phyloP scores from a whole-genome alignment of 139 green algal species.

The Trebouxia sp. region DNA sequence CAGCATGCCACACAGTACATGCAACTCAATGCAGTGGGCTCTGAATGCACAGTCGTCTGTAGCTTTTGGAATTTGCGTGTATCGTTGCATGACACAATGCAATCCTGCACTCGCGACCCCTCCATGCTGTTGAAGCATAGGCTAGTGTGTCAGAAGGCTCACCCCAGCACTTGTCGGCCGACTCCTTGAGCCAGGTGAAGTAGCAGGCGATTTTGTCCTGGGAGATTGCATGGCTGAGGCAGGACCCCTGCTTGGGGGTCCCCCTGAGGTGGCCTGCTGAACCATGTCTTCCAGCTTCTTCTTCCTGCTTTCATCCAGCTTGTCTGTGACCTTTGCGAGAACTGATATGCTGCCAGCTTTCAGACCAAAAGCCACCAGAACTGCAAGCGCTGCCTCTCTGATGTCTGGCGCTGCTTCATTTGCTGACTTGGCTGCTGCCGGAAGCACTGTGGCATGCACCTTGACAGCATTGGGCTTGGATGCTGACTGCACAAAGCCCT shows the following conservation, averaged over 20 bases:
- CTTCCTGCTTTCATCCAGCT: conserved; percentile 69
- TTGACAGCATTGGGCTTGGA: conserved; percentile 42
- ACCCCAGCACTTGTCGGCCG: conserved; percentile 6
- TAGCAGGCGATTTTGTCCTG: not conserved
- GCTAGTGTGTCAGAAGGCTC: too few species aligned
- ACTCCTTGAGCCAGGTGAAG: conserved; percentile 21
- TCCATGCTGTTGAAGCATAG: too few species aligned
- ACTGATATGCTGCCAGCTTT: conserved; percentile 47
- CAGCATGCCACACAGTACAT: too few species aligned
- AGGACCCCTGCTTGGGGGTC: not conserved
- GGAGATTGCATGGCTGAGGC: not conserved
- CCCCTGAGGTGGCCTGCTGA: conserved; percentile 39
- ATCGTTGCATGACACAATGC: too few species aligned
- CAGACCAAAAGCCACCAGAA: conserved; percentile 71
- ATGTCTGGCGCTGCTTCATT: conserved; percentile 70
- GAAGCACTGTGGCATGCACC: conserved; percentile 51
- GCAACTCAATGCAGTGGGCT: too few species aligned
- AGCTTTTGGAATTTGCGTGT: not conserved
- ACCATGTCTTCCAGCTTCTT: conserved; percentile 81
- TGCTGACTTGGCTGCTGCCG: conserved; percentile 65
- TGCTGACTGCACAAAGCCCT: conserved; percentile 34
- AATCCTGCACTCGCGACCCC: too few species aligned
- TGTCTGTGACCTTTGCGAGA: conserved; percentile 47
- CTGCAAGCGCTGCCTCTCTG: conserved; percentile 64
- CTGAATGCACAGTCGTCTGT: not conserved